phyloP scores from a whole-genome alignment of 129 eudicot species.

The Oenanthe sinensis region DNA sequence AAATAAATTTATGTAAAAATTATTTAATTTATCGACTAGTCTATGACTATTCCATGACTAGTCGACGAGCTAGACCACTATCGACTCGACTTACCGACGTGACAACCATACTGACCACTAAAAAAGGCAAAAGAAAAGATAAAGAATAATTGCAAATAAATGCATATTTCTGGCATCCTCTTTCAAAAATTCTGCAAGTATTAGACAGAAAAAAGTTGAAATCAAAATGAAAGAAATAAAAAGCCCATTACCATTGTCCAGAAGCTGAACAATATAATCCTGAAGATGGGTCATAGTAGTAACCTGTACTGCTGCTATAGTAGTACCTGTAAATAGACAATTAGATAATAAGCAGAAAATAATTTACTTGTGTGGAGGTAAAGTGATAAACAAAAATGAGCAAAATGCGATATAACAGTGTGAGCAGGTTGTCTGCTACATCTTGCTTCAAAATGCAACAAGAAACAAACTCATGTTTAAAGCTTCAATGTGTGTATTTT shows the following conservation, averaged over 20 bases:
- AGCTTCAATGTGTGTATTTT: background rate
- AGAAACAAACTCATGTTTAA: background rate
- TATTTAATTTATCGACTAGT: no score
- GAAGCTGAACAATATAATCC: conserved; percentile 68
- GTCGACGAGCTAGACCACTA: no score
- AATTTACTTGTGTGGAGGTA: background rate
- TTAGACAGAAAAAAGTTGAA: background rate
- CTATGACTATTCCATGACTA: no score
- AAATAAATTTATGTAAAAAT: no score
- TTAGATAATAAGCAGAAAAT: background rate
- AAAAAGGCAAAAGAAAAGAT: background rate
- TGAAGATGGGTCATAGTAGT: conserved; percentile 79
- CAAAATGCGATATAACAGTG: background rate
- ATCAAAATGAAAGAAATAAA: background rate
- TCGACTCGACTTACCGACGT: no score
- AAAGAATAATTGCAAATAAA: background rate
- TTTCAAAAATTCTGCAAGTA: background rate
- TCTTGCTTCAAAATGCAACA: background rate
- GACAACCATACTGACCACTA: background rate
- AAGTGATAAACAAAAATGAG: background rate
- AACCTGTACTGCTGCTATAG: conserved; percentile 85
- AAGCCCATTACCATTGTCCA: conserved; percentile 66
- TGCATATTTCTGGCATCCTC: background rate
- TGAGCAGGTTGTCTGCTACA: background rate
- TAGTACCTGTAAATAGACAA: conserved; percentile 55